Evolutionary conservation across 768 basidiomycete species (phyloP).

Genomic region (Hortiboletus campestris): DNA sequence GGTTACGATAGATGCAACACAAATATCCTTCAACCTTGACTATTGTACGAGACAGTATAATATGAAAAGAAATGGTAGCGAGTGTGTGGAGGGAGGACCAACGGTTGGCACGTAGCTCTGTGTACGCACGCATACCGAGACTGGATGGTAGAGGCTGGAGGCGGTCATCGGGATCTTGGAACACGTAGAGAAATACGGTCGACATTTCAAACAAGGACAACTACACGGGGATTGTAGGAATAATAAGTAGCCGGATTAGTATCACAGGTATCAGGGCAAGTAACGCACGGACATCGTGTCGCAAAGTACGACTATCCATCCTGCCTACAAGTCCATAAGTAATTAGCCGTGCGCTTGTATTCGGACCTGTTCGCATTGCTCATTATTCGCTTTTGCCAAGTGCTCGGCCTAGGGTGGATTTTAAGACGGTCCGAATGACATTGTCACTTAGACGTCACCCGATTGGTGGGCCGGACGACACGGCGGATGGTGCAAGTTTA

Average conservation of each 20-base stretch:
- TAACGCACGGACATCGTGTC: background rate
- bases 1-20: too few relatives aligned
- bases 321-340: background rate
- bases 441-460: too few relatives aligned
- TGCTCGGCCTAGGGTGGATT: background rate
- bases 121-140: background rate
- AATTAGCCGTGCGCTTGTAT: background rate
- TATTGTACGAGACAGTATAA: background rate
- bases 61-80: background rate
- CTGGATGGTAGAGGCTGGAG: background rate
- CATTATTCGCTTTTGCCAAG: background rate
- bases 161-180: too few relatives aligned
- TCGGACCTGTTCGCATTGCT: too few relatives aligned
- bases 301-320: background rate
- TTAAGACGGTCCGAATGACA: background rate
- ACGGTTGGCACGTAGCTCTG: background rate
- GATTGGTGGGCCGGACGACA: background rate
- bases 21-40: background rate
- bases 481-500: too few relatives aligned
- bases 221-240: background rate
- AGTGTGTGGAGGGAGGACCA: background rate
- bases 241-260: too few relatives aligned
- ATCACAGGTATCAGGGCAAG: background rate
- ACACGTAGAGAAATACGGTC: background rate
- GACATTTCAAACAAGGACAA: background rate